A percentile compares a stretch with the other conserved stretches of the same genome.
Evolutionary conservation across 2,329 filamentous ascomycete species (phyloP).

Genomic region (Colletotrichum lupini): DNA sequence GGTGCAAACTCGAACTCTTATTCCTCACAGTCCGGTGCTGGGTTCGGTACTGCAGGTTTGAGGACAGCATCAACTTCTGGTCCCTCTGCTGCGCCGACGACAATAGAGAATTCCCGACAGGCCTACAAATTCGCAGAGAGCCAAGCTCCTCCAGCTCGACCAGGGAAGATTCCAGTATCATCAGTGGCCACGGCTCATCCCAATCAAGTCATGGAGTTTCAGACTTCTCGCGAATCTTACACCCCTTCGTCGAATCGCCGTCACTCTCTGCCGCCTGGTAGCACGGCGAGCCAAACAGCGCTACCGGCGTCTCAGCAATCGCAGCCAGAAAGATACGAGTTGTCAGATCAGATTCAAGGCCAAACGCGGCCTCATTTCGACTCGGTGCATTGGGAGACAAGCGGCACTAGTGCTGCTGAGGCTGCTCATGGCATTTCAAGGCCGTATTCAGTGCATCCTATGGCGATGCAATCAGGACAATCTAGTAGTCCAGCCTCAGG

Average conservation of each 20-base stretch:
- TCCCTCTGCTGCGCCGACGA: background rate
- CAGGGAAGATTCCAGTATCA: background rate
- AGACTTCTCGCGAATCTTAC: too few species aligned
- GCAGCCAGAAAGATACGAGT: background rate
- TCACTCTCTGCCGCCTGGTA: constrained; percentile 17
- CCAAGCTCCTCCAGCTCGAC: constrained; percentile 27
- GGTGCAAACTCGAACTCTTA: background rate
- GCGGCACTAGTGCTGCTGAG: background rate
- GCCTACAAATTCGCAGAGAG: background rate
- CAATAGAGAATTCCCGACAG: background rate
- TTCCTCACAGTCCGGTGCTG: background rate
- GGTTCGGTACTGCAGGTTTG: background rate
- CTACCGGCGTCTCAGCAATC: background rate
- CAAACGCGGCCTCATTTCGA: background rate
- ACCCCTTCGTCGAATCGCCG: constrained; percentile 14
- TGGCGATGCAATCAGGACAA: background rate
- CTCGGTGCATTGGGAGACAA: background rate
- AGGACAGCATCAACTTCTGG: constrained; percentile 24
- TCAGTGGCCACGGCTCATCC: background rate
- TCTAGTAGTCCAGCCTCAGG: background rate
- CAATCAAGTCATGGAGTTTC: background rate
- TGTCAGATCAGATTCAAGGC: background rate
- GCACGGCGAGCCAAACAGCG: background rate
- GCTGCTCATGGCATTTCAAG: background rate
- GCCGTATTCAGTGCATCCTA: constrained; percentile 5